Evolutionary conservation across 768 basidiomycete species (phyloP), one percentile per base, ranked within the genome.

Genomic region (Pleurotus tuoliensis): DNA sequence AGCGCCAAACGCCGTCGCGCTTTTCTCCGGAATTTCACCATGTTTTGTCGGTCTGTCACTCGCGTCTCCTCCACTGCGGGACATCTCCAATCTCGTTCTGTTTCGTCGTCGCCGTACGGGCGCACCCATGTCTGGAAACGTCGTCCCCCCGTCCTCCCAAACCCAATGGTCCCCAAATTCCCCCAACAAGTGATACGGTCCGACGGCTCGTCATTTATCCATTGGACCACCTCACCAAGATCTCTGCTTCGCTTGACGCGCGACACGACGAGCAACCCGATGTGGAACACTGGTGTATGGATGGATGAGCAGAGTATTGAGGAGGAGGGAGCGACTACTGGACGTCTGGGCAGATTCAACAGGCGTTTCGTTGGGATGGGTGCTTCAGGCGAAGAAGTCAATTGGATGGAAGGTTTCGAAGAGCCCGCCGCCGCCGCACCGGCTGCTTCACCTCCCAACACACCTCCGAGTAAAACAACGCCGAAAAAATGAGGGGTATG

Each of bases 221-320:
- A 94, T 62, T 90, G 88, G 82, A 92, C 90, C 11, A 95, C 94
- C 1, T 92, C 93, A 0, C 94, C 94, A 0, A 86, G 85, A 5
- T 86, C 88, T 3, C 69, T 82, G 38, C 81, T 92, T 46, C 82
- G 86, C 38, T 77, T 95, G 47, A 90, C 93, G 16, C 84, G 93
- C 41, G 94, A 96, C 64, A 86, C 90, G 49, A 91, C 90, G 13
- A 97, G 94, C 68, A 87, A 94, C 64, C 90, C 94, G 1, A 70
- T 92, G 5, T 97, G 90, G 88, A 90, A 91, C 65, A 82, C 88
- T 2, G 81, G 82, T 3, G 72, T 78, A 58, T 76, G 77, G 59
- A 73, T 78, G 22, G 75, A 75, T 57, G 83, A 79, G 41, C 69
- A 73, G 27, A 75, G 75, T 1, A 67, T 86, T 47, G 85, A 85